Evolutionary conservation across 192 early-diverging fungal genomes (phyloP).

Genomic region (Backusella liffmaniae): DNA sequence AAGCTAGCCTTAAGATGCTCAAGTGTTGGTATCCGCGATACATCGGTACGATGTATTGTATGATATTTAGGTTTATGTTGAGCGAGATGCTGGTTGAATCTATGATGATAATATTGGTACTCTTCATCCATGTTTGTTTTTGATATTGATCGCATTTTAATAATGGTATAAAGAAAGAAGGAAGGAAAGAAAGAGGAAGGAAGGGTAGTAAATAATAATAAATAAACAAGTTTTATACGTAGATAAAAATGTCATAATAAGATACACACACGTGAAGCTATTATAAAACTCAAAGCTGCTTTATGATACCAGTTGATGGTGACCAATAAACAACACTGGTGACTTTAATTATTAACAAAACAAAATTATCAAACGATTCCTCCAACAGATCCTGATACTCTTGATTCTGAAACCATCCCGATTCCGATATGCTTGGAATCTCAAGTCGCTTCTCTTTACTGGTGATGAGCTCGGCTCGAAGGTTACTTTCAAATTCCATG

Average conservation of each 20-base stretch:
- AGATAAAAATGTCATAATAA: neutral
- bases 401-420: constrained; percentile 13
- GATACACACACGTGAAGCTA: neutral
- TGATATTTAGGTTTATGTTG: neutral
- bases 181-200: neutral
- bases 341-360: constrained; percentile 34
- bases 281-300: neutral
- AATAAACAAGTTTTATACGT: neutral
- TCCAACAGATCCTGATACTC: constrained; percentile 21
- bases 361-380: constrained; percentile 34
- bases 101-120: neutral
- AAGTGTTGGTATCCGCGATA: neutral
- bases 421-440: constrained; percentile 14
- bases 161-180: neutral
- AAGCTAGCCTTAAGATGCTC: neutral
- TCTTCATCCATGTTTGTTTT: neutral
- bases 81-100: neutral
- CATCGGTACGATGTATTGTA: neutral
- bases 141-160: neutral
- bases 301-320: constrained; percentile 1
- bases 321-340: constrained; percentile 30
- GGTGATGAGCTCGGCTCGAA: constrained; percentile 23
- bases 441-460: neutral
- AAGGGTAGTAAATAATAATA: neutral
- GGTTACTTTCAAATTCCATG: constrained; percentile 16